Evolutionary conservation across 108 stramenopile genomes (phyloP).

Genomic region (Pseudonitzschia multistriata): DNA sequence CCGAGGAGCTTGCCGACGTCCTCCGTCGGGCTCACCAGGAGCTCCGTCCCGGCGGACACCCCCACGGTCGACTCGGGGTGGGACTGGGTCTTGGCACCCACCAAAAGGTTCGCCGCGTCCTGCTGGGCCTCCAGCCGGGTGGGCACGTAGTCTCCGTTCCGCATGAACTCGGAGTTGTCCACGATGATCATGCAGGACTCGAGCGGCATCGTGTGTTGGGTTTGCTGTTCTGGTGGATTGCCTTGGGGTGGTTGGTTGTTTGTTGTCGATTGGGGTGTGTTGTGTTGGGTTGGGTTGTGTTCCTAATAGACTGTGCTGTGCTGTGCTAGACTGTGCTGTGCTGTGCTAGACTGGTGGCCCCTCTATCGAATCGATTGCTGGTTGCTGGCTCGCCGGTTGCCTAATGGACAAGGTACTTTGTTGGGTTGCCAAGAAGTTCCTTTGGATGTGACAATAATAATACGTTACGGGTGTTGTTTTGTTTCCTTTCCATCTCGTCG

Average conservation of each 20-base stretch:
- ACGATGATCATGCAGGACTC: conserved; percentile 97
- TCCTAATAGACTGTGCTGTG: neutral
- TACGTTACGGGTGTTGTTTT: too few relatives aligned
- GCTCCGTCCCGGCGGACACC: conserved; percentile 84
- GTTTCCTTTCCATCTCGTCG: too few relatives aligned
- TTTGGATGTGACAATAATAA: too few relatives aligned
- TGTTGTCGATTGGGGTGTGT: neutral
- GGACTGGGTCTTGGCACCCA: conserved; percentile 85
- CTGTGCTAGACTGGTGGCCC: neutral
- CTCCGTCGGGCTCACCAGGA: conserved; percentile 92
- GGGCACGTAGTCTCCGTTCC: conserved; percentile 98
- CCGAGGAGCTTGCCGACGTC: conserved; percentile 93
- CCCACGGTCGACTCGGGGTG: conserved; percentile 99
- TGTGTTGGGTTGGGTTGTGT: neutral
- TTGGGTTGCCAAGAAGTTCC: too few relatives aligned
- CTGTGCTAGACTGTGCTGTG: neutral
- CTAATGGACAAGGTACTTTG: too few relatives aligned
- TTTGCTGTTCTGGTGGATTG: neutral
- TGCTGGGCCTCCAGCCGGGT: conserved; percentile 97
- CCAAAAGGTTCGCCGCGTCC: conserved; percentile 95
- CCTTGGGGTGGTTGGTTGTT: neutral
- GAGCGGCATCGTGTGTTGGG: conserved; percentile 73
- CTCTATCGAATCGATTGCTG: neutral
- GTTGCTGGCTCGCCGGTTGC: too few relatives aligned
- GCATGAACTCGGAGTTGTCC: conserved; percentile 98